Evolutionary conservation across 305 asterid genomes (phyloP), one percentile per base, ranked within the genome.

Genomic region (Nicotiana rustica): DNA sequence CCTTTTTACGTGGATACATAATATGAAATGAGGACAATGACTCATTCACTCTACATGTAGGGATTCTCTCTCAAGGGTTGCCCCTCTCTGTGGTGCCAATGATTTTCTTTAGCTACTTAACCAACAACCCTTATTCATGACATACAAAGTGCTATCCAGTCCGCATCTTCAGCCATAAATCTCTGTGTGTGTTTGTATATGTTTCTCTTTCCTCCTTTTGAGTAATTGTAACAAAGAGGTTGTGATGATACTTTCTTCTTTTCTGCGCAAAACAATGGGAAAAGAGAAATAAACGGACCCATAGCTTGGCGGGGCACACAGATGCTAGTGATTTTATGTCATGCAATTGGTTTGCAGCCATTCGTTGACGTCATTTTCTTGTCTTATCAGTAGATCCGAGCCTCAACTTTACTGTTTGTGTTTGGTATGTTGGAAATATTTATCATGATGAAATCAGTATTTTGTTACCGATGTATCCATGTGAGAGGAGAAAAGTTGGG

Each of bases 331-430:
- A 9, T 47, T 47, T 47, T 47, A 3, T 47, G 9, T 10, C 21
- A 69, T 1, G 78, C 78, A 71, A 69, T 35, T 29, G 52, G n/a
- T 60, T 73, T 60, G 84, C 81, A 61, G 75, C 62, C 38, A 82
- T 73, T 73, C 31, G 10, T 57, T 65, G 77, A 65, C 77, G 44
- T 18, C 29, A 67, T 80, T 41, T 41, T 33, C 77, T 10, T 44
- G 31, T 61, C 55, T 35, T 10, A 64, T 29, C 1, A 41, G 13
- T 64, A 44, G 64, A 75, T 84, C 87, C 82, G 87, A 79, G 85
- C 86, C 87, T n/a, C 71, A 66, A 15, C 36, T 78, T 47, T 59
- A 70, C 36, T 78, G 21, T 60, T 3, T 78, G 21, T 61, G 14
- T 78, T 18, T 78, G 36, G 38, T 78, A 78, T 49, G 17, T 18